Evolutionary conservation across 768 basidiomycete species (phyloP), one percentile per base, ranked within the genome.

Genomic region (Hypholoma sublateritium): DNA sequence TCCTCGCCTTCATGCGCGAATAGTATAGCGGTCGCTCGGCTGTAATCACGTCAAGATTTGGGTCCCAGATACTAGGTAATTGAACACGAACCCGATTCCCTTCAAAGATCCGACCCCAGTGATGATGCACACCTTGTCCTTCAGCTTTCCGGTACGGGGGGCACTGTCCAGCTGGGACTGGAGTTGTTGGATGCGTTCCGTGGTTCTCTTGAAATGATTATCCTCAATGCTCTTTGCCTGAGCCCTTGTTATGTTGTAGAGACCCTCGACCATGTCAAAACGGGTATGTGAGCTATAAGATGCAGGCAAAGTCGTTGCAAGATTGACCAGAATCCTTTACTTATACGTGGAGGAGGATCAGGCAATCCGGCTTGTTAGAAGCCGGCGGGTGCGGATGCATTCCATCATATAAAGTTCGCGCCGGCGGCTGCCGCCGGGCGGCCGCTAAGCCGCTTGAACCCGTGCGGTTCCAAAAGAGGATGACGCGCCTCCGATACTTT

Each of bases 51-150:
- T 54, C 36, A 58, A 61, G 21, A 55, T 35, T 36, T 43, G 11
- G 7, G 50, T 24, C 44, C 45, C 19, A 53, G 19, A 53, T 51
- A 53, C 37, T 50, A 42, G 25, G 35, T 49, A 25, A 14, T 3
- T n/a, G 54, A 19, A 19, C 9, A 58, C 83, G 62, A 72, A 95
- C 88, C 95, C 95, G 58, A 97, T 97, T 16, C 95, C 95, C 67
- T 88, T 87, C 62, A 89, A 67, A 17, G 92, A 94, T 28, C 90
- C 89, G 28, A 88, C 93, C 16, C 95, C 95, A 0, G 95, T 96
- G 63, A 96, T 82, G 55, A 96, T 79, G 64, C 88, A 91, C 22
- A 95, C 91, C 70, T 93, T 95, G 60, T 80, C 85, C 66, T 78
- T 79, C 60, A 95, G 78, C 63, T 85, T 79, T 17, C 72, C 75